These are phyloP conservation scores for Biscogniauxia sp. DNA, from an alignment of 2,329 filamentous ascomycete genomes.

Conservation along the genomic window DNA sequence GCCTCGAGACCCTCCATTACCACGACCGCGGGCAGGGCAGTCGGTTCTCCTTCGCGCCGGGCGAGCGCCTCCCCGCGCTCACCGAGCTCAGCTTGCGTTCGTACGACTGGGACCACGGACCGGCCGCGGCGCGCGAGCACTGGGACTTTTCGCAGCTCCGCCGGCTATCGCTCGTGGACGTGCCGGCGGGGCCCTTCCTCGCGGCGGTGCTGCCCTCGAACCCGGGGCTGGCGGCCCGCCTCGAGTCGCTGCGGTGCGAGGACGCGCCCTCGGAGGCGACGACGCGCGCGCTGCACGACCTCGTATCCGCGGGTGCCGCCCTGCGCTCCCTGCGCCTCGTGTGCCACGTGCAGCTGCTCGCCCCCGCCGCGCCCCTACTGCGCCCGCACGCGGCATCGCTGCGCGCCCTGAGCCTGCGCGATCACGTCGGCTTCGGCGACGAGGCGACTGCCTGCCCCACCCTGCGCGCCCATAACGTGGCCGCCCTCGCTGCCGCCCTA, in stretches of 20 bases:
- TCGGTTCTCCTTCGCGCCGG: slow-evolving; percentile 38
- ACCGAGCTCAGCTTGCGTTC: slow-evolving; percentile 41
- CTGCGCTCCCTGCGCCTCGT: slow-evolving; percentile 40
- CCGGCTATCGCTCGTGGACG: slow-evolving; percentile 40
- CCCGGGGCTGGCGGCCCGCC: slow-evolving; percentile 8
- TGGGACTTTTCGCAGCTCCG: slow-evolving; percentile 47
- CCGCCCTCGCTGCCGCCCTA: slow-evolving; percentile 33
- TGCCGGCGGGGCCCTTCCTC: slow-evolving; percentile 46
- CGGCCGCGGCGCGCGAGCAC: slow-evolving; percentile 37
- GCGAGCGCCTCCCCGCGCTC: slow-evolving; percentile 44
- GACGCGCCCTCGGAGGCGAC: slow-evolving; percentile 39
- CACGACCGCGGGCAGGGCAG: slow-evolving; percentile 45
- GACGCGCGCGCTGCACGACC: slow-evolving; percentile 36
- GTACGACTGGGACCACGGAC: slow-evolving; percentile 48
- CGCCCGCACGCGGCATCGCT: slow-evolving; percentile 37
- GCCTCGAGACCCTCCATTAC: slow-evolving; percentile 41
- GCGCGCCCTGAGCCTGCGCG: slow-evolving; percentile 39
- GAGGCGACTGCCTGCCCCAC: slow-evolving; percentile 43
- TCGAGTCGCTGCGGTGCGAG: slow-evolving; percentile 40
- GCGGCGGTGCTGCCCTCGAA: slow-evolving; percentile 38
- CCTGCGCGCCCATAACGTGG: slow-evolving; percentile 34
- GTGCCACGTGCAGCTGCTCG: slow-evolving; percentile 41
- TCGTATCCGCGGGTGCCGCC: slow-evolving; percentile 38
- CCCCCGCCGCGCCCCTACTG: slow-evolving; percentile 37
- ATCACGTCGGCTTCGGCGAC: slow-evolving; percentile 45